A percentile compares a stretch with the other conserved stretches of the same genome.
Evolutionary conservation across 345 rosid species (phyloP).

Genomic region (Rhizophora mangle): DNA sequence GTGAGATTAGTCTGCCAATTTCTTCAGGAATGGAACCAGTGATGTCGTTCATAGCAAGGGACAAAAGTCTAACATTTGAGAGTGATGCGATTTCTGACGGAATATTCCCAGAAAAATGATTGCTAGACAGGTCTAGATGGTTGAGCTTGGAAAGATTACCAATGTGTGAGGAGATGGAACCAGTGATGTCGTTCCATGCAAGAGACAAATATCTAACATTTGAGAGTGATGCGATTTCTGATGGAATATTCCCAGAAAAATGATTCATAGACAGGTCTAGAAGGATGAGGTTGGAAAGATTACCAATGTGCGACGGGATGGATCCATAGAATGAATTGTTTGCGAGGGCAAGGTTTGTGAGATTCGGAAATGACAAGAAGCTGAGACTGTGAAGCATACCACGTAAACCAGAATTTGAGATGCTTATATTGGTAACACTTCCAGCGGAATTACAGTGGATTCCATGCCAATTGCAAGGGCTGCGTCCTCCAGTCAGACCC

Average conservation of each 20-base stretch:
- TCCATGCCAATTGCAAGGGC: constrained; percentile 19
- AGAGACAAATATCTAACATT: no score
- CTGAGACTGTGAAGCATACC: constrained; percentile 19
- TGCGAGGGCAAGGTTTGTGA: not conserved
- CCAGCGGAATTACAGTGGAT: constrained; percentile 5
- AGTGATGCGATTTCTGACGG: no score
- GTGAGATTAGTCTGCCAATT: not conserved
- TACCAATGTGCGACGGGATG: constrained; percentile 5
- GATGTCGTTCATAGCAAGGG: no score
- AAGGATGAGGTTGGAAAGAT: no score
- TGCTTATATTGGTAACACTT: constrained; percentile 12
- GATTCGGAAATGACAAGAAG: constrained; percentile 16
- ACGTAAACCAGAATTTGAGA: not conserved
- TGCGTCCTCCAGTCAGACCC: not conserved
- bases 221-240: no score
- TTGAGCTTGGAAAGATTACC: constrained; percentile 19
- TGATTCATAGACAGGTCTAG: no score
- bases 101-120: not conserved
- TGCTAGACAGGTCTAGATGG: constrained; percentile 13
- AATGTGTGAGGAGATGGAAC: constrained; percentile 3
- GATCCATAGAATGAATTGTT: constrained; percentile 19
- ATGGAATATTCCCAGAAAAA: no score
- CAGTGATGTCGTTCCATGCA: no score
- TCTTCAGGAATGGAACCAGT: constrained; percentile 5
- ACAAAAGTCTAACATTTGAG: no score